phyloP scores from a whole-genome alignment of 768 basidiomycete genomes.

The Bullera alba region DNA sequence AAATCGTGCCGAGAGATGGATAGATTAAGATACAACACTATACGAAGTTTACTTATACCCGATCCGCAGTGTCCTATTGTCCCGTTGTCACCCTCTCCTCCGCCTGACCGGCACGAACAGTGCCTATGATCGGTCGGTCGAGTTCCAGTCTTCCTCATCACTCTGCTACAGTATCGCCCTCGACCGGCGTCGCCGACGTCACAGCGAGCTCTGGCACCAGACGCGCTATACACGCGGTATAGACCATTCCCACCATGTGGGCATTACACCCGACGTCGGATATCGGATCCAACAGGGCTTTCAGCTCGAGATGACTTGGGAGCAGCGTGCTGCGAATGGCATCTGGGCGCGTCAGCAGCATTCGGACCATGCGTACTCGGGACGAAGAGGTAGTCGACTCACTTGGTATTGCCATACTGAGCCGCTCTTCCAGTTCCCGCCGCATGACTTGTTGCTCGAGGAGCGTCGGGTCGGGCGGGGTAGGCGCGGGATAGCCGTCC shows the following conservation, averaged over 20 bases:
- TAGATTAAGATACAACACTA: too few relatives aligned
- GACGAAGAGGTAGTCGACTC: constrained; percentile 2
- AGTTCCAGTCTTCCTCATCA: too few relatives aligned
- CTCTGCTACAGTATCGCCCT: background rate
- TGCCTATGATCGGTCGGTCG: too few relatives aligned
- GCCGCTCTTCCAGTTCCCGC: constrained; percentile 46
- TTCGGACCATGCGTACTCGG: background rate
- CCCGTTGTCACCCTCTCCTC: too few relatives aligned
- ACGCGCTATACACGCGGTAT: constrained; percentile 64
- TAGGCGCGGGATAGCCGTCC: constrained; percentile 67
- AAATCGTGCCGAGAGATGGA: too few relatives aligned
- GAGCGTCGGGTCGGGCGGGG: constrained; percentile 64
- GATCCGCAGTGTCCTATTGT: too few relatives aligned
- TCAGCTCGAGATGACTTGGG: background rate
- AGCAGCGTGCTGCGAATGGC: too few relatives aligned
- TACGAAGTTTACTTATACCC: too few relatives aligned
- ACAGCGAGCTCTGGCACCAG: constrained; percentile 67
- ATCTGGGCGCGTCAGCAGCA: background rate
- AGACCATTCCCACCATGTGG: constrained; percentile 64
- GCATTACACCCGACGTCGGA: constrained; percentile 59
- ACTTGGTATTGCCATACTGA: constrained; percentile 51
- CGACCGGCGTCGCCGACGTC: background rate
- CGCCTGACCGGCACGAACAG: too few relatives aligned
- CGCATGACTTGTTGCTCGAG: constrained; percentile 67
- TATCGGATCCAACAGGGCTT: constrained; percentile 41